Evolutionary conservation across 2,329 filamentous ascomycete species (phyloP).

Genomic region (Zarea fungicola): DNA sequence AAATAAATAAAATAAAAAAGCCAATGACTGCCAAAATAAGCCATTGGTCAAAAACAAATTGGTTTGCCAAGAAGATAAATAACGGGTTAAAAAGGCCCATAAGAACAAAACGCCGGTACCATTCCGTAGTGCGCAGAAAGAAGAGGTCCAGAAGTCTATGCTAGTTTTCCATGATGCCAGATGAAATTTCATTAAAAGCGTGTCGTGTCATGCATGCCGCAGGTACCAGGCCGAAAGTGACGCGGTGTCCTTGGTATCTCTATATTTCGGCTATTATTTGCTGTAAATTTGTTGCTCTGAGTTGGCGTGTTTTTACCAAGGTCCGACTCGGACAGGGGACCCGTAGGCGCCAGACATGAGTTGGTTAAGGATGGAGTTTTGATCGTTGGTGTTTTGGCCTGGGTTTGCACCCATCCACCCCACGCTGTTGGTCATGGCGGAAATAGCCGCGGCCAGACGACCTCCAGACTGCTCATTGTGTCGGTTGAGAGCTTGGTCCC

Average conservation of each 20-base stretch:
- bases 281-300: slow-evolving; percentile 8
- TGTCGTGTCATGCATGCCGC: slow-evolving; percentile 23
- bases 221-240: not conserved
- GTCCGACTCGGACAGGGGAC: slow-evolving; percentile 57
- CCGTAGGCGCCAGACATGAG: slow-evolving; percentile 57
- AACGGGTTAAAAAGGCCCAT: not conserved
- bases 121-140: slow-evolving; percentile 24
- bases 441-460: slow-evolving; percentile 72
- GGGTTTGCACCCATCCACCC: slow-evolving; percentile 64
- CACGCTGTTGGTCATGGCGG: slow-evolving; percentile 67
- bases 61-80: not conserved
- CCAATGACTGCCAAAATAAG: slow-evolving; percentile 6
- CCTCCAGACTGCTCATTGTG: slow-evolving; percentile 86
- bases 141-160: slow-evolving; percentile 32
- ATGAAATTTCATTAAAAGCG: slow-evolving; percentile 25
- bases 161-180: slow-evolving; percentile 27
- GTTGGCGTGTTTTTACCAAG: slow-evolving; percentile 41
- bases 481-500: slow-evolving; percentile 81
- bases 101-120: slow-evolving; percentile 27
- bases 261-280: slow-evolving; percentile 11
- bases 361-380: slow-evolving; percentile 57
- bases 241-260: slow-evolving; percentile 9
- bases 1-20: slow-evolving; percentile 26
- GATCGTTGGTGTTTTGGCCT: slow-evolving; percentile 32
- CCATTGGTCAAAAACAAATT: not conserved